phyloP scores from a whole-genome alignment of 345 rosid genomes.

The Rhizophora mangle region DNA sequence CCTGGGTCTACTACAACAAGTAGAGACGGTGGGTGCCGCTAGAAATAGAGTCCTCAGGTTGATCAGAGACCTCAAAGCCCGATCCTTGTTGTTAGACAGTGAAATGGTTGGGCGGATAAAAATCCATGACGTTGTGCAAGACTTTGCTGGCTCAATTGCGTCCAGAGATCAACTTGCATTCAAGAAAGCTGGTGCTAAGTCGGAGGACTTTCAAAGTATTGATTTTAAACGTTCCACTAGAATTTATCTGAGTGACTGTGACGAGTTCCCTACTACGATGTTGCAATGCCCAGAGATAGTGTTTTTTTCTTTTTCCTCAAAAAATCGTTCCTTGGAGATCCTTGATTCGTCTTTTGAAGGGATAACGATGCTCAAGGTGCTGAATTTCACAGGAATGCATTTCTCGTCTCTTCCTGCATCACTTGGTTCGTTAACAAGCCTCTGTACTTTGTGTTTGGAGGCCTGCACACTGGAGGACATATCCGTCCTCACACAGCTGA shows the following conservation, averaged over 20 bases:
- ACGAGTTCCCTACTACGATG: background rate
- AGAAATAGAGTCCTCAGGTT: background rate
- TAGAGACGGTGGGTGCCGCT: background rate
- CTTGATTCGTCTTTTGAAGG: no score
- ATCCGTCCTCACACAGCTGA: no score
- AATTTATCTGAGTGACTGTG: background rate
- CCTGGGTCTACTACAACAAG: conserved; percentile 1
- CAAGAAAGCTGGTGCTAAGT: no score
- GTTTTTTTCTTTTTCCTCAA: background rate
- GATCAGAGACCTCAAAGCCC: background rate
- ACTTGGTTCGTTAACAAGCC: no score
- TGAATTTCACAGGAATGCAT: no score
- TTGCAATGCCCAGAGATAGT: conserved; percentile 17
- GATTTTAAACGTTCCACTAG: background rate
- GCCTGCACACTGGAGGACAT: no score
- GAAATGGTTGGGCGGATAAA: background rate
- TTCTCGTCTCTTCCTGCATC: no score
- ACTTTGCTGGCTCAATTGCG: background rate
- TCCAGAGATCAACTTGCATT: background rate
- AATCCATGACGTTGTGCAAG: conserved; percentile 8
- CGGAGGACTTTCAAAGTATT: background rate
- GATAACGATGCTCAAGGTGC: no score
- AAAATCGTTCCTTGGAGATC: fast-evolving
- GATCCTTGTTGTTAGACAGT: background rate
- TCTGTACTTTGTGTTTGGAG: no score